Evolutionary conservation across 2,329 filamentous ascomycete species (phyloP), one percentile per base, ranked within the genome.

Genomic region (Fusarium humuli): DNA sequence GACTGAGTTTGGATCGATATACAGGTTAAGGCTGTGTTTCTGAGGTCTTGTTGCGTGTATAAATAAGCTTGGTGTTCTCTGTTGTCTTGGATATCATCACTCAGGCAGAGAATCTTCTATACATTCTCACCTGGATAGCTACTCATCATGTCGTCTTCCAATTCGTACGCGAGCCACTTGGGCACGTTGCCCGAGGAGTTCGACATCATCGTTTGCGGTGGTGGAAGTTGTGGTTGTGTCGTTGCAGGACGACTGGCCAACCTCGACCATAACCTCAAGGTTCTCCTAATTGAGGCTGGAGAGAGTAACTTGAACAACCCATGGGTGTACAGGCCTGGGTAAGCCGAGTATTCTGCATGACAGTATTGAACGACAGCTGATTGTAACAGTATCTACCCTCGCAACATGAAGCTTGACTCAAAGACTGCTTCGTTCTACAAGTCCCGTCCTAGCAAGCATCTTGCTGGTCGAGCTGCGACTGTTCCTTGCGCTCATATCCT

Each of bases 391-490:
- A 91, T 94, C 78, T 94, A 91, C 80, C 92, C 91, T n/a, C 83
- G 85, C 47, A 94, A 94, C 81, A 93, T 92, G 91, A 84, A 93
- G 80, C 78, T 93, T 64, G 91, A 93, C 84, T 93, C 91, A 73
- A 94, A 93, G 84, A 93, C 91, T 32, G 92, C 92, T 34, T 91
- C 91, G 0, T 94, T 94, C 80, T 95, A 94, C 77, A 89, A 94
- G 79, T 94, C 91, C 49, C 86, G 89, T 42, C 91, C 91, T 18
- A 93, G 91, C 0, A 88, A 92, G 79, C 91, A 88, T 84, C 87
- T 94, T 27, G 87, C 86, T 71, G 91, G 91, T 18, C 86, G 91
- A 47, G 88, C 88, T 75, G 91, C 91, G 23, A 86, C 93, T 47
- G 91, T 94, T n/a, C 92, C 91, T 2, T 90, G 87, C 72, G 91